phyloP scores from a whole-genome alignment of 2,329 filamentous ascomycete species.

The Pseudogymnoascus sp. region DNA sequence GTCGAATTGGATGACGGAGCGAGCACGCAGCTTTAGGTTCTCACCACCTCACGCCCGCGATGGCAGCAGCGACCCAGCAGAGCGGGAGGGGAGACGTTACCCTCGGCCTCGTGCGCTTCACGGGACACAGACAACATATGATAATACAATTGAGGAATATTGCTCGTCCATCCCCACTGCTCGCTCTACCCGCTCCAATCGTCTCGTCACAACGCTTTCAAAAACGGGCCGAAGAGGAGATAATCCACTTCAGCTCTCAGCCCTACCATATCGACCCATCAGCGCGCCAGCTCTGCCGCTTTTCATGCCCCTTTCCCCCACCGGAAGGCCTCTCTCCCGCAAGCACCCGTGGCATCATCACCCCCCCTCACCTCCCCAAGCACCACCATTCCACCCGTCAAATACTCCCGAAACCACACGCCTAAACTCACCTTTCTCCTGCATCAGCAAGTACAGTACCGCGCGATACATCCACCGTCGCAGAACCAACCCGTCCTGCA shows the following conservation, averaged over 20 bases:
- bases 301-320: background rate
- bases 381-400: background rate
- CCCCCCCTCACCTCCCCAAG: background rate
- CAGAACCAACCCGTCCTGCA: background rate
- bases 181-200: background rate
- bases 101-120: background rate
- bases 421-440: background rate
- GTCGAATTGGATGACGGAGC: background rate
- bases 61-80: background rate
- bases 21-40: conserved; percentile 1
- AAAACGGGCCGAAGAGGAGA: background rate
- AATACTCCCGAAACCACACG: background rate
- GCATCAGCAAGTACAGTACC: background rate
- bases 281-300: background rate
- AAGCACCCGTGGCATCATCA: background rate
- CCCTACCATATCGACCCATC: background rate
- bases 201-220: background rate
- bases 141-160: background rate
- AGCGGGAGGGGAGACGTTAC: background rate
- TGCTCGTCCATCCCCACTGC: background rate
- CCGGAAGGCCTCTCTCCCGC: background rate
- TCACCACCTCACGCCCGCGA: background rate
- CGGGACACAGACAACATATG: background rate
- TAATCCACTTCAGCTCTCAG: background rate
- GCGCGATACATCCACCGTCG: background rate